Base-by-base conservation (phyloP, 257 asterid species). In the Gardenia jasminoides region DNA sequence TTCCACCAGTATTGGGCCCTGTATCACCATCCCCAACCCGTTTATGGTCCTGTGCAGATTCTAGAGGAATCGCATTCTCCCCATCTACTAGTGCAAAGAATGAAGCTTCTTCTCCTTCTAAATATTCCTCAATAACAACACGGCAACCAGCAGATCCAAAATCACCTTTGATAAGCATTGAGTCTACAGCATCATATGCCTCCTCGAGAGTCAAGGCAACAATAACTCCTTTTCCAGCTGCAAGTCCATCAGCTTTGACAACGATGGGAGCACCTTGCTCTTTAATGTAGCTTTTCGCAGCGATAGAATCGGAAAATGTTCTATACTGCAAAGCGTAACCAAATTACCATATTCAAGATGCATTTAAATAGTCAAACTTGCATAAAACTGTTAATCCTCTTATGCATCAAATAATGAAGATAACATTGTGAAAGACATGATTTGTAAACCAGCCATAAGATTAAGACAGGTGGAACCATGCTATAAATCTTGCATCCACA, bases 1-100 rank as follows among this genome's bases (percentile, higher is more conserved):
- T 94, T 75, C 99, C 99, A 78, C 99, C 99, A 33, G 99, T 94
- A 86, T 94, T 94, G 19, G 97, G 95, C 36, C 99, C 99, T 13
- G 90, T 86, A 80, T 94, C 99, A 24, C 97, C 97, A 50, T 91
- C 99, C 41, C 98, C 98, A 1, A 90, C 98, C 85, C 99, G 92
- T 89, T 94, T 94, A 82, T 94, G 97, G 82, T 94, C 99, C 84
- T 94, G 99, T 70, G 99, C 99, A 10, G 99, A 94, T 88, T 93
- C 99, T 52, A 94, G 74, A 67, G 99, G 88, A 82, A 94, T 79
- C 59, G 99, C 99, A 87, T 90, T 88, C 85, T 93, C 94, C 59
- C 99, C 99, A 80, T 94, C 99, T 13, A 93, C 98, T 43, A 94
- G 81, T 46, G 99, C 99, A 78, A 94, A 94, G 82, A 93, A 94